Base-by-base conservation (phyloP, 2,329 filamentous ascomycete species). In the Aspergillus ochraceus region DNA sequence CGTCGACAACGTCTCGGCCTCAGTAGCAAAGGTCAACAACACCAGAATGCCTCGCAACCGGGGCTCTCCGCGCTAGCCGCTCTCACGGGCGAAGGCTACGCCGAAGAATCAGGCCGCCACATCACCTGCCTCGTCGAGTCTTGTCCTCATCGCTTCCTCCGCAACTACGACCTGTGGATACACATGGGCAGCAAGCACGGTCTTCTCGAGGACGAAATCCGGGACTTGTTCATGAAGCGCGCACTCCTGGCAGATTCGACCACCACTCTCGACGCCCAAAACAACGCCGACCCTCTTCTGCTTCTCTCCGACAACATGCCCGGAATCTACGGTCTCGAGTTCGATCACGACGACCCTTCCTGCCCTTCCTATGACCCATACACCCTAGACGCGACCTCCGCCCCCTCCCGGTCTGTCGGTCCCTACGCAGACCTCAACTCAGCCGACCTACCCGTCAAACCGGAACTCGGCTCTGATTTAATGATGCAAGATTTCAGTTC, bases 1-100 rank as follows among this genome's bases (percentile, higher is more conserved):
- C 73, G 71, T 29, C 71, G 74, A 26, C 71, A 76, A 52, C 72
- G 74, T 42, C 66, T 72, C 49, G 68, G 74, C n/a, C 22, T 67
- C 11, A 17, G 14, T 14, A 56, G 49, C 42, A 67, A 67, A 20
- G 63, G 63, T 2, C 54, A 57, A 50, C 52, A 58, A 51, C 49
- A 56, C 24, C 46, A 52, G 54, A 65, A 49, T 24, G 49, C 58
- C 24, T 72, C 58, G 69, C 59, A 47, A 46, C 54, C 64, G 60
- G 61, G 64, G 51, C 63, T 61, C 29, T 77, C 77, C 11, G 72
- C 75, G 2, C 67, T 84, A 20, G 75, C 80, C 4, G 70, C 82
- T 39, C 79, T 88, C 20, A 86, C 85, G 0, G 86, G 86, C 6
- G 74, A 79, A 20, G 83, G 83, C 5, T 87, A 87, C 66, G 79